Percentiles rank a stretch among this genome's conserved stretches.
Evolutionary conservation across 306 rosid genomes (phyloP).

Genomic region (Ammopiptanthus mongolicus): DNA sequence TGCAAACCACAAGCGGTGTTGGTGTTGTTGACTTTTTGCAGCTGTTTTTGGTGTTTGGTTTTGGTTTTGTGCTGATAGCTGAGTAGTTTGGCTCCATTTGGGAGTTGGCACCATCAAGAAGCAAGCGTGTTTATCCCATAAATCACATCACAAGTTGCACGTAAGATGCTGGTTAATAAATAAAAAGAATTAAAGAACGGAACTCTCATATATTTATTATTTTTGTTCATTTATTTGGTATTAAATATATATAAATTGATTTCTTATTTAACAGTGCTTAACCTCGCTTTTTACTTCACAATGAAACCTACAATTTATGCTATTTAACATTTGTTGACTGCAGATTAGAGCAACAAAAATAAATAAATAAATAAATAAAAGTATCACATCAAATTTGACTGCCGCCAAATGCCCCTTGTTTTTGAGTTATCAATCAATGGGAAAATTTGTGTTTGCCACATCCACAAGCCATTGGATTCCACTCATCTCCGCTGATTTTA

Average conservation of each 20-base stretch:
- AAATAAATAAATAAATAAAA: too few relatives aligned
- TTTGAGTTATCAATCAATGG: slow-evolving; percentile 8
- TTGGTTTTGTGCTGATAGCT: background rate
- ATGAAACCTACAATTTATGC: background rate
- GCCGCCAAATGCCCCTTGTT: slow-evolving; percentile 18
- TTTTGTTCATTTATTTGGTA: background rate
- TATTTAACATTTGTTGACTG: background rate
- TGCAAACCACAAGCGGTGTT: background rate
- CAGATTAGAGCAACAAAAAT: too few relatives aligned
- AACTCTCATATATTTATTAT: background rate
- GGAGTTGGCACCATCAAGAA: background rate
- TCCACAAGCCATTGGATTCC: background rate
- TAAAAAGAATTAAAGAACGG: background rate
- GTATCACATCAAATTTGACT: slow-evolving; percentile 1
- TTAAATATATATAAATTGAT: background rate
- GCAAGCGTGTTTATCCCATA: background rate
- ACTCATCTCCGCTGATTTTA: background rate
- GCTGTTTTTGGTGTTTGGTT: background rate
- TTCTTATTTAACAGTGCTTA: background rate
- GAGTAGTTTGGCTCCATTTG: background rate
- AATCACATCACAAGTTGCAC: background rate
- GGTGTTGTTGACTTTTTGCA: background rate
- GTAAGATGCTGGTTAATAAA: background rate
- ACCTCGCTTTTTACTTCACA: background rate
- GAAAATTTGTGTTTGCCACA: background rate